phyloP scores from a whole-genome alignment of 2,329 filamentous ascomycete genomes.

The Pseudogymnoascus destructans region DNA sequence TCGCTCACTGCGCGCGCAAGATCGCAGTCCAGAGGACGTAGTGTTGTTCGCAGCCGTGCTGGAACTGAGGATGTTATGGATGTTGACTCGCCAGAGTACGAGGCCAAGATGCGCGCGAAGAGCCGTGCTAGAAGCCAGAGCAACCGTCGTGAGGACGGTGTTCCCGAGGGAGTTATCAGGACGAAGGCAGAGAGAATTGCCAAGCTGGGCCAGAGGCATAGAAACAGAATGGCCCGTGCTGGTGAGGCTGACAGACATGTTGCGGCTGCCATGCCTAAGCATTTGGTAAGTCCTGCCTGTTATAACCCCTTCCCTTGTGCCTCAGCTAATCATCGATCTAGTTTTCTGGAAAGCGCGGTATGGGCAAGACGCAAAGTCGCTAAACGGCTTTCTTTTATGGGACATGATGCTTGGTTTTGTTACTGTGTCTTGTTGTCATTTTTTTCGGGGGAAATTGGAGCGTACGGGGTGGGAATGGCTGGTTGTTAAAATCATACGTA shows the following conservation, averaged over 20 bases:
- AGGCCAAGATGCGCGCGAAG: slow-evolving; percentile 54
- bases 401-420: slow-evolving; percentile 4
- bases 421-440: slow-evolving; percentile 8
- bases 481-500: slow-evolving; percentile 9
- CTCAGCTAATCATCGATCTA: slow-evolving; percentile 30
- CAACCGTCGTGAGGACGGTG: slow-evolving; percentile 66
- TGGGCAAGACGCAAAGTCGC: slow-evolving; percentile 73
- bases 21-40: slow-evolving; percentile 58
- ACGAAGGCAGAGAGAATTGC: slow-evolving; percentile 73
- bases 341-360: slow-evolving; percentile 83
- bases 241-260: slow-evolving; percentile 93
- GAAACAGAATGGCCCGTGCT: slow-evolving; percentile 95
- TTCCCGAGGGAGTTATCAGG: slow-evolving; percentile 52
- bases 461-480: slow-evolving; percentile 4
- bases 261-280: slow-evolving; percentile 69
- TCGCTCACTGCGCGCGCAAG: slow-evolving; percentile 62
- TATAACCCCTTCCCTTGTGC: slow-evolving; percentile 7
- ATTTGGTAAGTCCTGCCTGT: slow-evolving; percentile 56
- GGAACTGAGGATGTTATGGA: slow-evolving; percentile 66
- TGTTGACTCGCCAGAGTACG: slow-evolving; percentile 42
- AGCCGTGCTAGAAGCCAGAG: slow-evolving; percentile 54
- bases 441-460: slow-evolving; percentile 5
- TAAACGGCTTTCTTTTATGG: slow-evolving; percentile 28
- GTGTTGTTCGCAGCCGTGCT: slow-evolving; percentile 46
- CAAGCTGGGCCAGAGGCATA: slow-evolving; percentile 92